phyloP scores from a whole-genome alignment of 495 filamentous ascomycete genomes.

The Neurospora terricola region DNA sequence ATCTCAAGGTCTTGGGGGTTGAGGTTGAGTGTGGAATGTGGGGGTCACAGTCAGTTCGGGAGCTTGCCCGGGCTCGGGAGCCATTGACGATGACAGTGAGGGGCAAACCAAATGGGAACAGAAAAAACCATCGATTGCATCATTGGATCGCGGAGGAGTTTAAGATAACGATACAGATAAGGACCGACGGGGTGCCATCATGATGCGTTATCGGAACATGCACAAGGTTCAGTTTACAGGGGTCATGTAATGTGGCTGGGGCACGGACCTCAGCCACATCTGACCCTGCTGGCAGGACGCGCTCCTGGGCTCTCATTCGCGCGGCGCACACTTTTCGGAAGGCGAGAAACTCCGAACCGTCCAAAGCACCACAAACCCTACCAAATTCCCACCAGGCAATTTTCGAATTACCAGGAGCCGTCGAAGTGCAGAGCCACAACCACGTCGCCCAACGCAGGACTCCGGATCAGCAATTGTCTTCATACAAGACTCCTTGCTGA shows the following conservation, averaged over 20 bases:
- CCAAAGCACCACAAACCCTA: constrained; percentile 19
- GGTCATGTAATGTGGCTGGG: not conserved
- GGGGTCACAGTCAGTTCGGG: not conserved
- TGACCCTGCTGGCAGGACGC: not conserved
- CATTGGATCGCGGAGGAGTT: not conserved
- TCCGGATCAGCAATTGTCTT: constrained; percentile 25
- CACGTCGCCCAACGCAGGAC: constrained; percentile 28
- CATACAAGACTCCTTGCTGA: constrained; percentile 25
- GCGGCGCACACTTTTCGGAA: not conserved
- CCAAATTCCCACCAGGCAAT: constrained; percentile 23
- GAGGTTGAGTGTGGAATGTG: not conserved
- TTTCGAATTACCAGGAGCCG: constrained; percentile 24
- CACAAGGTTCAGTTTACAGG: not conserved
- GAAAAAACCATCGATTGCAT: not conserved
- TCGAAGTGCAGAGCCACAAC: constrained; percentile 27
- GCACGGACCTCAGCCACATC: not conserved
- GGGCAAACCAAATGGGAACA: not conserved
- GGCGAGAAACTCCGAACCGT: constrained; percentile 18
- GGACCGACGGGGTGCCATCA: not conserved
- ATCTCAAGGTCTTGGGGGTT: not conserved
- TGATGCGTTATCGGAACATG: not conserved
- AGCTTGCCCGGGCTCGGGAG: not conserved
- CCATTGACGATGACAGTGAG: not conserved
- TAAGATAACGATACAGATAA: not conserved
- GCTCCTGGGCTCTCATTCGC: not conserved